A percentile compares a stretch with the other conserved stretches of the same genome.
These are phyloP conservation scores for Hirschfeldia incana DNA, from an alignment of 345 rosid species.

Conservation along the genomic window DNA sequence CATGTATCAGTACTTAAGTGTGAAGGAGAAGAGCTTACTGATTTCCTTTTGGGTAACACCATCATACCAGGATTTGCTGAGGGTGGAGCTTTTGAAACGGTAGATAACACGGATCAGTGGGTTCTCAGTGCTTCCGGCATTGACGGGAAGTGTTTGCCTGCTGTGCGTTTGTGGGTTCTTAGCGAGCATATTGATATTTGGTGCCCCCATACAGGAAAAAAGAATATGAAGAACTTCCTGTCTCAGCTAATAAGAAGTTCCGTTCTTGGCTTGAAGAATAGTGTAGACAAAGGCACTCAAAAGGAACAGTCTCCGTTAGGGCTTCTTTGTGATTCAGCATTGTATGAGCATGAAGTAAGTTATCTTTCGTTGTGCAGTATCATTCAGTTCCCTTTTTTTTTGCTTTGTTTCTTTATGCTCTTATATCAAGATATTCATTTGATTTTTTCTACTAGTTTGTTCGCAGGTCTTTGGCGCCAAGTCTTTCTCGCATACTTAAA, in stretches of 20 bases:
- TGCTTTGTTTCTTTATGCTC: slow-evolving; percentile 8
- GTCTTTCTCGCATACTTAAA: slow-evolving; percentile 58
- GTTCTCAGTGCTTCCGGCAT: slow-evolving; percentile 57
- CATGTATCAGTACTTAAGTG: slow-evolving; percentile 48
- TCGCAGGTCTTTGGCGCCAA: slow-evolving; percentile 75
- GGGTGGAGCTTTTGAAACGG: slow-evolving; percentile 36
- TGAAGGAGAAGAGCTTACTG: slow-evolving; percentile 75
- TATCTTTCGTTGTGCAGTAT: slow-evolving; percentile 9
- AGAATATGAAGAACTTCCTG: slow-evolving; percentile 65
- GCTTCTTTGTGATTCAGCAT: slow-evolving; percentile 59
- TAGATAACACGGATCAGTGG: slow-evolving; percentile 47
- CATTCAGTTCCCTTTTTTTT: not conserved
- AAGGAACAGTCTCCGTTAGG: slow-evolving; percentile 56
- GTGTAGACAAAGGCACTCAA: slow-evolving; percentile 35
- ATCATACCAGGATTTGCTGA: slow-evolving; percentile 43
- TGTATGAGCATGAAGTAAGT: slow-evolving; percentile 79
- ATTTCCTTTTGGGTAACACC: slow-evolving; percentile 50
- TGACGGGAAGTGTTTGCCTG: slow-evolving; percentile 54
- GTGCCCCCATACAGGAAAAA: slow-evolving; percentile 64
- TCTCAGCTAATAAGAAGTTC: slow-evolving; percentile 55
- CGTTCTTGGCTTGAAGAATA: slow-evolving; percentile 38
- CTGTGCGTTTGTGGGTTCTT: slow-evolving; percentile 73
- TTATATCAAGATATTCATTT: slow-evolving; percentile 25
- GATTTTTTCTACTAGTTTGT: slow-evolving; percentile 65
- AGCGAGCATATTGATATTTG: slow-evolving; percentile 79